These are phyloP conservation scores for Ogataea nonfermentans DNA, from an alignment of 805 yeast genomes.

Conservation along the genomic window DNA sequence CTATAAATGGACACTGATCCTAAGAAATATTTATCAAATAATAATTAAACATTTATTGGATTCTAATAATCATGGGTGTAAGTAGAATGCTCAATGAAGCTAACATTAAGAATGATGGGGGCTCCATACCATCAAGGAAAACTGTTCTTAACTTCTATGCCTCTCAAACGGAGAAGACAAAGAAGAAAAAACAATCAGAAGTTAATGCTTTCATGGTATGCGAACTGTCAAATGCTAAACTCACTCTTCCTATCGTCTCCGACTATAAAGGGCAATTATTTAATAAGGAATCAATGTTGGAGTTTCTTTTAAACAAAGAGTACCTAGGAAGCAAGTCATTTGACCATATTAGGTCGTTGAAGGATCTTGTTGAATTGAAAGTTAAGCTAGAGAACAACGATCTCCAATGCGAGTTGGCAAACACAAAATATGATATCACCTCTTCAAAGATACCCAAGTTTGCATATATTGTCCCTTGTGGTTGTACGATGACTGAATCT, in stretches of 20 bases:
- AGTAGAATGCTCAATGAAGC: conserved; percentile 5
- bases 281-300: conserved; percentile 61
- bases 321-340: conserved; percentile 16
- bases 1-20: too few species aligned
- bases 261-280: conserved; percentile 67
- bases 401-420: conserved; percentile 37
- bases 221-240: conserved; percentile 39
- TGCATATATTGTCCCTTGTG: conserved; percentile 46
- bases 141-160: conserved; percentile 40
- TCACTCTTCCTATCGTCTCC: conserved; percentile 56
- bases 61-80: conserved; percentile 18
- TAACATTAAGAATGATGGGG: conserved; percentile 59
- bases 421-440: conserved; percentile 28
- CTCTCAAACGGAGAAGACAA: conserved; percentile 14
- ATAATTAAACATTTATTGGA: neutral
- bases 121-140: conserved; percentile 58
- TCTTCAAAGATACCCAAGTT: conserved; percentile 28
- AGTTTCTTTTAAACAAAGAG: conserved; percentile 45
- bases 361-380: conserved; percentile 35
- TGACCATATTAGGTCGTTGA: conserved; percentile 33
- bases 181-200: conserved; percentile 14
- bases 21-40: neutral
- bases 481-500: conserved; percentile 35
- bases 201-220: conserved; percentile 48
- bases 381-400: conserved; percentile 25